A percentile compares a stretch with the other conserved stretches of the same genome.
These are phyloP conservation scores for Ceratobasidium sp. DNA, from an alignment of 1,284 basidiomycete species.

Conservation along the genomic window DNA sequence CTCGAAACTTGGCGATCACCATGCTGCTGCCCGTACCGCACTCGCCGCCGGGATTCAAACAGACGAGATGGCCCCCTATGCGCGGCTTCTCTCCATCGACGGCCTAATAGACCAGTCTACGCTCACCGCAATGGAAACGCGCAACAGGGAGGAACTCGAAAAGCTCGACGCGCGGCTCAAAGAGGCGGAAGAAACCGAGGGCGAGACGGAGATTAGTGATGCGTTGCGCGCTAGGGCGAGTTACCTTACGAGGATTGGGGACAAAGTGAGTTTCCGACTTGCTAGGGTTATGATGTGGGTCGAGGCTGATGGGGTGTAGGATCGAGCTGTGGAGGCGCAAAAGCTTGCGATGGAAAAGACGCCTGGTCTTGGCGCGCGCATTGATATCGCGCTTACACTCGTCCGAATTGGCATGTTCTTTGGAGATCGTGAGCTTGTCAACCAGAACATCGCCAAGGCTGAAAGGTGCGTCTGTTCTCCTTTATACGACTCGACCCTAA, in stretches of 20 bases:
- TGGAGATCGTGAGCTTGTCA: slow-evolving; percentile 82
- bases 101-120: slow-evolving; percentile 67
- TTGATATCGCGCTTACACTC: slow-evolving; percentile 92
- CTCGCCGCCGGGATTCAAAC: slow-evolving; percentile 84
- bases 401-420: slow-evolving; percentile 95
- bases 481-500: background rate
- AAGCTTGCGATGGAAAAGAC: slow-evolving; percentile 92
- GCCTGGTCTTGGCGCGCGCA: slow-evolving; percentile 91
- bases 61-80: slow-evolving; percentile 94
- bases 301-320: slow-evolving; percentile 60
- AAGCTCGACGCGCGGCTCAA: slow-evolving; percentile 83
- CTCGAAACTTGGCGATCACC: slow-evolving; percentile 70
- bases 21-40: slow-evolving; percentile 73
- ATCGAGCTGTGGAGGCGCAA: slow-evolving; percentile 82
- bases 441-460: slow-evolving; percentile 81
- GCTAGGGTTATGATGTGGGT: background rate
- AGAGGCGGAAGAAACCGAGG: slow-evolving; percentile 91
- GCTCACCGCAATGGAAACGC: slow-evolving; percentile 77
- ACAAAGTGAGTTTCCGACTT: slow-evolving; percentile 72
- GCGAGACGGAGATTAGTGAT: slow-evolving; percentile 94
- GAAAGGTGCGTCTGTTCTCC: slow-evolving; percentile 70
- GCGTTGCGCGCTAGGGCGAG: slow-evolving; percentile 87
- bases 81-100: slow-evolving; percentile 52
- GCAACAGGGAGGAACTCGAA: slow-evolving; percentile 82
- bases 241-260: slow-evolving; percentile 91